These are phyloP conservation scores for Colletotrichum viniferum DNA, from an alignment of 2,329 filamentous ascomycete genomes.

Conservation along the genomic window DNA sequence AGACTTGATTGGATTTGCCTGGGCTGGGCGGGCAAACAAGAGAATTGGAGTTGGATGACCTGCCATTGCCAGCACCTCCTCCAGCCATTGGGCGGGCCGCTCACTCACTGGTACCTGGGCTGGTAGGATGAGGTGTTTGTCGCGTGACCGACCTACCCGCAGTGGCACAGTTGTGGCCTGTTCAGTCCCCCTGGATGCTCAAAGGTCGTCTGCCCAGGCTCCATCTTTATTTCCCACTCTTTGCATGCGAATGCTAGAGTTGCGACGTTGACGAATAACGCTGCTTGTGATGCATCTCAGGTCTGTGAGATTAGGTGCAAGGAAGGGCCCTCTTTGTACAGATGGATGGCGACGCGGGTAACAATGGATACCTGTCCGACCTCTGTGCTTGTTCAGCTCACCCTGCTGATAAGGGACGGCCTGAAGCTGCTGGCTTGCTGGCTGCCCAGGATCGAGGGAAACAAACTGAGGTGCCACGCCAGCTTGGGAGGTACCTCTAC, in stretches of 20 bases:
- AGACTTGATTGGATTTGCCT: neutral
- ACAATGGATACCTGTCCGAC: neutral
- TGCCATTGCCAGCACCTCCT: neutral
- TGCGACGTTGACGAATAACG: neutral
- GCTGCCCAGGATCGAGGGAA: neutral
- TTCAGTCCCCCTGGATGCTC: neutral
- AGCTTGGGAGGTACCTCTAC: neutral
- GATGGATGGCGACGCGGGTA: neutral
- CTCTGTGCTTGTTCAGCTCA: neutral
- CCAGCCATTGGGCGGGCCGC: conserved; percentile 1
- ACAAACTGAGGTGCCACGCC: neutral
- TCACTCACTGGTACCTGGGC: neutral
- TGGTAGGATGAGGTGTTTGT: conserved; percentile 13
- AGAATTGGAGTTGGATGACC: neutral
- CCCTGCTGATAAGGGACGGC: neutral
- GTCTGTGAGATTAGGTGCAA: neutral
- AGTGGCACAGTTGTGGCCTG: conserved; percentile 17
- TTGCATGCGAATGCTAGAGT: neutral
- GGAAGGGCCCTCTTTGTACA: neutral
- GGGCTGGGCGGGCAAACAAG: neutral
- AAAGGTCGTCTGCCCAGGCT: neutral
- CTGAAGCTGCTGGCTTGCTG: neutral
- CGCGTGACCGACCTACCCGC: conserved; percentile 13
- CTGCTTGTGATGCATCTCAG: neutral
- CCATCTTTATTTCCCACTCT: conserved; percentile 8